These are phyloP conservation scores for Cucumis sativus DNA, from an alignment of 306 rosid species.

Conservation along the genomic window DNA sequence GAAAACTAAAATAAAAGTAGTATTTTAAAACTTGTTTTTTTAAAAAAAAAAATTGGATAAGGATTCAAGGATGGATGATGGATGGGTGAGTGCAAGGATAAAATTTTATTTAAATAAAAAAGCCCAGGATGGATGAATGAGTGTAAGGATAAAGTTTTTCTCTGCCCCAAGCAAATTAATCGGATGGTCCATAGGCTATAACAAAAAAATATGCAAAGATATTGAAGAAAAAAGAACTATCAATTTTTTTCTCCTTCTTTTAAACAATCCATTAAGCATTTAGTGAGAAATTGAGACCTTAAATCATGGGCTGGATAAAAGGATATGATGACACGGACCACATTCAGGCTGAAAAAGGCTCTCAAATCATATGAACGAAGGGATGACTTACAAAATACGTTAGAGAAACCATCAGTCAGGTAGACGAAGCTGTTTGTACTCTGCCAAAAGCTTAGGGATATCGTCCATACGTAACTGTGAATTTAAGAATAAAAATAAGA, in stretches of 20 bases:
- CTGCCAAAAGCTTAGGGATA: conserved; percentile 61
- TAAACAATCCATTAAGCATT: neutral
- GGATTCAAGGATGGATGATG: too few relatives aligned
- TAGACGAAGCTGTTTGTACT: conserved; percentile 44
- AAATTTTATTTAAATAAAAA: too few relatives aligned
- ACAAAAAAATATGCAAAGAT: neutral
- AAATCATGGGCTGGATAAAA: neutral
- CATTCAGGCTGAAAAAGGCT: neutral
- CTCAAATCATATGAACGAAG: neutral
- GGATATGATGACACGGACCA: neutral
- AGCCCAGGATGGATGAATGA: too few relatives aligned
- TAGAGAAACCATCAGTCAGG: conserved; percentile 12
- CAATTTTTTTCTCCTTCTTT: neutral
- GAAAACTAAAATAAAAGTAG: too few relatives aligned
- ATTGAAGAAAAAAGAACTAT: neutral
- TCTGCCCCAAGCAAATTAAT: neutral
- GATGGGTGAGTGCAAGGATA: too few relatives aligned
- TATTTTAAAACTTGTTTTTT: too few relatives aligned
- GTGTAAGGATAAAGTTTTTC: too few relatives aligned
- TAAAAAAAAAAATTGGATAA: too few relatives aligned
- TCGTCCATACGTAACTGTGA: conserved; percentile 79
- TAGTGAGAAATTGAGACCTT: neutral
- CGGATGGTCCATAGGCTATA: neutral
- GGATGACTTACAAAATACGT: neutral
- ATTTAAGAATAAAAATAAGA: neutral